These are phyloP conservation scores for Penicillium cosmopolitanum DNA, from an alignment of 495 filamentous ascomycete species.

Conservation along the genomic window DNA sequence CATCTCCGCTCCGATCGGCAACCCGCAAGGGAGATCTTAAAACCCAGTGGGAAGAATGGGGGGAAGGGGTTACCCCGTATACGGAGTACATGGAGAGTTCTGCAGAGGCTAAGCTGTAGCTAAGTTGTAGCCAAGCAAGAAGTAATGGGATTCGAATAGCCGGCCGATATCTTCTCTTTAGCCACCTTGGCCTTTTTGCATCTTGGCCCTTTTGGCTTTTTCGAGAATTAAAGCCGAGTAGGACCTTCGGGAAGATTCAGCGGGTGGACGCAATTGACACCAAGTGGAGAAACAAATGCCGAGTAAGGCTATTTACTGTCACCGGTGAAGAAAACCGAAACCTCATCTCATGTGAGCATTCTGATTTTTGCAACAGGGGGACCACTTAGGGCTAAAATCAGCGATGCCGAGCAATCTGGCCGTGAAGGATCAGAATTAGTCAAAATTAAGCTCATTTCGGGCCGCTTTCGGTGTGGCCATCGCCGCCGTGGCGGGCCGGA, in stretches of 20 bases:
- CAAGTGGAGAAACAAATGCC: slow-evolving; percentile 19
- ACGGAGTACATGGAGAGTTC: neutral
- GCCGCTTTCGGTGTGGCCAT: slow-evolving; percentile 13
- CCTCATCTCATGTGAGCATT: slow-evolving; percentile 1
- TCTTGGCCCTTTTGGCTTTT: slow-evolving; percentile 2
- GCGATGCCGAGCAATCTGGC: slow-evolving; percentile 3
- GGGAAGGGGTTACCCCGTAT: neutral
- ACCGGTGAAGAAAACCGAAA: slow-evolving; percentile 15
- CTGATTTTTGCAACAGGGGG: neutral
- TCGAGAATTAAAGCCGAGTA: slow-evolving; percentile 2
- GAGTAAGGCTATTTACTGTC: slow-evolving; percentile 14
- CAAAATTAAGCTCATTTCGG: slow-evolving; percentile 12
- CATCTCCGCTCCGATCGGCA: slow-evolving; percentile 5
- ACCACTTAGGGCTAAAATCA: neutral
- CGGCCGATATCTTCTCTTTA: slow-evolving; percentile 4
- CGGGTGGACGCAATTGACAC: slow-evolving; percentile 2
- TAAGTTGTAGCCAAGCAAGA: slow-evolving; percentile 1
- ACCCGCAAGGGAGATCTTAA: neutral
- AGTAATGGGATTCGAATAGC: neutral
- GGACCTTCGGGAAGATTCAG: neutral
- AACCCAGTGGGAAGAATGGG: neutral
- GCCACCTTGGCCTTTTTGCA: slow-evolving; percentile 2
- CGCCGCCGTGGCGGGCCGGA: neutral
- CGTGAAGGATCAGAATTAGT: neutral
- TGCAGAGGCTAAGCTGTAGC: neutral